Evolutionary conservation across 139 green algal species (phyloP), one percentile per base, ranked within the genome.

Genomic region (Monoraphidium neglectum): DNA sequence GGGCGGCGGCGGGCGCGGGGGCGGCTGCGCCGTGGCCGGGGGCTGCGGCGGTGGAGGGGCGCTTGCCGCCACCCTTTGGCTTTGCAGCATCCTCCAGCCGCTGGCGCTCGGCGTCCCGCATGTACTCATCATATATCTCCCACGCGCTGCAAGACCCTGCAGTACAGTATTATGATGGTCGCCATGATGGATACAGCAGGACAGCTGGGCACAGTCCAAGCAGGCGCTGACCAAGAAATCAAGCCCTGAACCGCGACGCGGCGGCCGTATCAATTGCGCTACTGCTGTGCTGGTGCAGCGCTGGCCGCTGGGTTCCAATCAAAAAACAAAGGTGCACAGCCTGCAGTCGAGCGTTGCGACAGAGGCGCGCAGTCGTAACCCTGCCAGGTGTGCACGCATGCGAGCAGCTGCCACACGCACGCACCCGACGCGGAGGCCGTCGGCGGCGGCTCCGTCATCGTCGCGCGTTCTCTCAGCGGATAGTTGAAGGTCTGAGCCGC

Each of bases 111-210:
- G 95, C 87, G 77, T 97, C 93, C 69, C 87, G 82, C 57, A 93
- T 82, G 83, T 98, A 98, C 35, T 93, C 92, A 57, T 98, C 95
- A 72, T 94, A 97, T n/a, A 98, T 97, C 43, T 92, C 92, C 83
- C 84, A 95, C 77, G 94, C 89, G 6, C 80, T 90, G 82, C 88
- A 95, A 10, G 84, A 88, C 21, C 93, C 93, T 87, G 70, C 53
- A 59, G 15, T 40, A 35, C 38, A 35, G 38, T 36, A 57, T n/a
- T n/a, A n/a, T n/a, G n/a, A n/a, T n/a, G n/a, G n/a, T n/a, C n/a
- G n/a, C n/a, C n/a, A n/a, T 13, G 13, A 16, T 56, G 13, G n/a
- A n/a, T n/a, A n/a, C n/a, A n/a, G n/a, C n/a, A n/a, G n/a, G n/a
- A n/a, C n/a, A n/a, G n/a, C n/a, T n/a, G n/a, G n/a, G n/a, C n/a